Evolutionary conservation across 345 rosid genomes (phyloP).

Genomic region (Barbarea vulgaris): DNA sequence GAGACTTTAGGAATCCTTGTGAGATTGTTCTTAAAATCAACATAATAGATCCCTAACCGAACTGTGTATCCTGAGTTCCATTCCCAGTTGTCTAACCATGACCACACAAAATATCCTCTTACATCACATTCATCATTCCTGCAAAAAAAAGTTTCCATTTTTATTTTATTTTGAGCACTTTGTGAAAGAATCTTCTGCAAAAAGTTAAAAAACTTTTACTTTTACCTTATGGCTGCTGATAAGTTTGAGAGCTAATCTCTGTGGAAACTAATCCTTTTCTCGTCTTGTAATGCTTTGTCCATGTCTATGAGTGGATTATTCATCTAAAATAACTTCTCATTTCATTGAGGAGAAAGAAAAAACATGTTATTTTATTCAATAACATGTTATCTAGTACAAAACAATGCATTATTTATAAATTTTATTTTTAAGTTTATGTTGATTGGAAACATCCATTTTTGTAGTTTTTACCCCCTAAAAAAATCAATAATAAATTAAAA

Average conservation of each 20-base stretch:
- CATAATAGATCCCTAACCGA: constrained; percentile 78
- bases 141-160: constrained; percentile 1
- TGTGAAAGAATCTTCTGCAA: background rate
- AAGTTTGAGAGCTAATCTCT: constrained; percentile 83
- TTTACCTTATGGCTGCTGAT: constrained; percentile 73
- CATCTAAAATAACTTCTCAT: background rate
- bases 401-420: too few species aligned
- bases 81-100: constrained; percentile 94
- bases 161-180: background rate
- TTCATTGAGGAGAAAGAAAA: background rate
- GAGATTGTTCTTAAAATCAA: constrained; percentile 74
- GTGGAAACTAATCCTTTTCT: constrained; percentile 78
- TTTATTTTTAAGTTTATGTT: too few species aligned
- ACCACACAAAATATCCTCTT: constrained; percentile 82
- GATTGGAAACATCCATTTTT: background rate
- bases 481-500: too few species aligned
- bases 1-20: constrained; percentile 87
- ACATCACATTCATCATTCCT: constrained; percentile 68
- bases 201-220: background rate
- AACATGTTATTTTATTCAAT: background rate
- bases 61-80: constrained; percentile 95
- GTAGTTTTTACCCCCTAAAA: background rate
- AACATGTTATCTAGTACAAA: background rate
- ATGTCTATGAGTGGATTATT: constrained; percentile 53
- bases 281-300: constrained; percentile 71